These are phyloP conservation scores for Pyricularia sp. DNA, from an alignment of 2,329 filamentous ascomycete genomes.

Conservation along the genomic window DNA sequence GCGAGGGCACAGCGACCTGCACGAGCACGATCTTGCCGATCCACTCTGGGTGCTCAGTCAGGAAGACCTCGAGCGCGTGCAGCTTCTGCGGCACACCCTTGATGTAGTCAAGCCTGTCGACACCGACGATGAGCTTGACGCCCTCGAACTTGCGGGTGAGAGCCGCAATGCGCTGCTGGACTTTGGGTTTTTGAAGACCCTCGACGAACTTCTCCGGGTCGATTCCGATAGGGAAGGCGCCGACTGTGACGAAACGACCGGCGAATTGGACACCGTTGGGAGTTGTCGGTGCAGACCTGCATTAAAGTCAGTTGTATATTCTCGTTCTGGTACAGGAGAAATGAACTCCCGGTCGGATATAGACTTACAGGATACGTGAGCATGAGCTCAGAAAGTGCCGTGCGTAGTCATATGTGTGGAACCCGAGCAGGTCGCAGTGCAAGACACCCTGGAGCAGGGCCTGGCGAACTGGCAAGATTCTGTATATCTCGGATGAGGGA, in stretches of 20 bases:
- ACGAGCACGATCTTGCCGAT: conserved; percentile 95
- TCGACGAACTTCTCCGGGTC: conserved; percentile 95
- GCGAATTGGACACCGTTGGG: conserved; percentile 91
- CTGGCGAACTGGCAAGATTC: conserved; percentile 87
- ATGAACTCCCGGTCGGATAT: background rate
- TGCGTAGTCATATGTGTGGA: conserved; percentile 99
- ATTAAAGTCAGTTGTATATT: background rate
- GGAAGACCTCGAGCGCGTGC: conserved; percentile 90
- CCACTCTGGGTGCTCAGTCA: conserved; percentile 96
- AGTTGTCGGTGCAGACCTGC: conserved; percentile 30
- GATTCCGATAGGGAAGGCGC: conserved; percentile 95
- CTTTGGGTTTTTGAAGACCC: conserved; percentile 73
- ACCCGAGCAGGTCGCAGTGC: conserved; percentile 90
- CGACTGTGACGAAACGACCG: conserved; percentile 80
- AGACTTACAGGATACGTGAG: conserved; percentile 72
- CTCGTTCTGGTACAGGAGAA: background rate
- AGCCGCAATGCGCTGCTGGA: conserved; percentile 77
- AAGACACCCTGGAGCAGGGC: conserved; percentile 79
- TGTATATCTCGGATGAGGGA: conserved; percentile 92
- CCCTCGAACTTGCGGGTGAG: conserved; percentile 88
- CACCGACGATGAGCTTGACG: conserved; percentile 92
- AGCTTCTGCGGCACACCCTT: conserved; percentile 97
- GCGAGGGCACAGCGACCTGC: conserved; percentile 88
- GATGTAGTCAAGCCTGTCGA: conserved; percentile 96
- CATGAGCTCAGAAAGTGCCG: conserved; percentile 94